Base-by-base conservation (phyloP, 1,284 basidiomycete genomes). In the Sphaerobolus stellatus region DNA sequence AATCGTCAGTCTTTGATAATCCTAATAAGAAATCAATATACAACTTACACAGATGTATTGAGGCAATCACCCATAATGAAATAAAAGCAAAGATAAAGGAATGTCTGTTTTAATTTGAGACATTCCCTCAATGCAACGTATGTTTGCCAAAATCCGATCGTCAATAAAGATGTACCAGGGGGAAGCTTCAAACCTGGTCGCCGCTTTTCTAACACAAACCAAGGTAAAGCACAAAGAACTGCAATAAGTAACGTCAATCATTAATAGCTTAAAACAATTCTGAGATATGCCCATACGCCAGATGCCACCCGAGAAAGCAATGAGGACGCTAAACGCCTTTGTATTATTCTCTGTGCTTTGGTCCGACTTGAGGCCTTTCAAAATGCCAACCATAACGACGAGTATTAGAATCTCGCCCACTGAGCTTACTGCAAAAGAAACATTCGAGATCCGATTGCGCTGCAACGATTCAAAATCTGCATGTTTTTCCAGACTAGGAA, bases 21-120 rank as follows among this genome's bases (percentile, higher is more conserved):
- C 11, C 18, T 27, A 3, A 9, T 48, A 4, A 11, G 22, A 3
- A 20, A 24, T 29, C 8, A 24, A 28, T 9, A 33, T n/a, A 52
- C 34, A 25, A 66, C 80, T 49, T 69, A 88, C 86, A 88, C 84
- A 28, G 85, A 82, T 0, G 88, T 90, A 63, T 88, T 89, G 45
- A 90, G 69, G 0, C 88, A 84, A 66, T 90, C 87, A 28, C 83
- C 82, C 86, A 90, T 87, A 28, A 90, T 71, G 65, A 90, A 90
- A 66, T 87, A 90, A 62, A 89, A 89, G 16, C 87, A 71, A 3
- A 90, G 76, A 62, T 90, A 90, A 43, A 88, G 59, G 63, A 87
- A 87, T 1, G 86, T 91, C 62, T 91, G 88, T 65, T 88, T 90
- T 54, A 90, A 75, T 27, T 78, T 77, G 66, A 84, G 66, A 62